Base-by-base conservation (phyloP, 805 yeast species). In the Schwanniomyces polymorphus region DNA sequence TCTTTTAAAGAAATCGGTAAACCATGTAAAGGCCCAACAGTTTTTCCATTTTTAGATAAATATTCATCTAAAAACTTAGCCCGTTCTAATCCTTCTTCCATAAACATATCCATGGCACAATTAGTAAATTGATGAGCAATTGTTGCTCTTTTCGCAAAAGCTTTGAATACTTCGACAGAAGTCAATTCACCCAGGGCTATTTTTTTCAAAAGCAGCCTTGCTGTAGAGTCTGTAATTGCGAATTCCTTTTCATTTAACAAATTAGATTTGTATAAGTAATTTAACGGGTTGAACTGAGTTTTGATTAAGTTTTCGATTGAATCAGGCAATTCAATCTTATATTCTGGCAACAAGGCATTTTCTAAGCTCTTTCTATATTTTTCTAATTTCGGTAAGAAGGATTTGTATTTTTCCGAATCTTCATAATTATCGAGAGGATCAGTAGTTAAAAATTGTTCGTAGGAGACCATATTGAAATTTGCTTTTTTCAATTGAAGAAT, bases 41-140 rank as follows among this genome's bases (percentile, higher is more conserved):
- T 34, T 7, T 48, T 48, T 5, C 59, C 59, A 26, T 53, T 44
- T 23, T 44, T 42, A 4, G 47, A 46, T 21, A 55, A 58, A 46
- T 56, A 55, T 11, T 50, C 49, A 46, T 67, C 72, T 43, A 65
- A 53, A 18, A 49, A 56, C 21, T 45, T 44, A 1, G 72, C 70
- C 31, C 42, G 51, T 31, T 48, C 68, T 45, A 84, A 65, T 11
- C 88, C 91, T 48, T 80, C 79, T 7, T 80, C 81, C 28, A 80
- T 67, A 58, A 86, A 82, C 45, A 67, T 54, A 47, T 69, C 74
- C 59, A 67, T 45, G 14, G 75, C 75, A 55, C 76, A 70, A 46
- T 74, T 71, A 51, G 76, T 71, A 56, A 73, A 67, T 52, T 73
- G 78, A 42, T 73, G 76, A 12, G 70, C 68, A 48, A 73, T 69